Evolutionary conservation across 768 basidiomycete genomes (phyloP).

Genomic region (Austroboletus eburneus): DNA sequence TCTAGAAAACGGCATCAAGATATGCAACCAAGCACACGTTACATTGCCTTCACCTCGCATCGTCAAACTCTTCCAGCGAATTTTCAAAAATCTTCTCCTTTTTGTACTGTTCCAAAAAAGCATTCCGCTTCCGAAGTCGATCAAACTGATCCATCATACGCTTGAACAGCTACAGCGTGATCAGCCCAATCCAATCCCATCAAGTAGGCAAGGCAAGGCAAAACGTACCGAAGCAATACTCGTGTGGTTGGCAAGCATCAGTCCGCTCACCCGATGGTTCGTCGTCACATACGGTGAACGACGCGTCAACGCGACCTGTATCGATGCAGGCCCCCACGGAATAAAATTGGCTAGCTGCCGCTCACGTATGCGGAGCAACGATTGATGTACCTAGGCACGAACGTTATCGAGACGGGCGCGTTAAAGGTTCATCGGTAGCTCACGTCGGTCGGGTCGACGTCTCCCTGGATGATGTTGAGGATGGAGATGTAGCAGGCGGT

Average conservation of each 20-base stretch:
- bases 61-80: slow-evolving; percentile 93
- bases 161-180: slow-evolving; percentile 71
- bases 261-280: slow-evolving; percentile 91
- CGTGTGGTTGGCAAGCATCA: slow-evolving; percentile 99
- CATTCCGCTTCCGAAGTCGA: slow-evolving; percentile 78
- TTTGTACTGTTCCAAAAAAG: slow-evolving; percentile 97
- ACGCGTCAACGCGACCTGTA: slow-evolving; percentile 93
- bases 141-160: slow-evolving; percentile 97
- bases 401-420: background rate
- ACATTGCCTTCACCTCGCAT: slow-evolving; percentile 66
- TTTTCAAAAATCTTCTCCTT: slow-evolving; percentile 95
- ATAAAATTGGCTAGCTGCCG: slow-evolving; percentile 96
- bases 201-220: background rate
- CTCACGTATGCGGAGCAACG: slow-evolving; percentile 92
- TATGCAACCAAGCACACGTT: background rate
- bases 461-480: slow-evolving; percentile 97
- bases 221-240: slow-evolving; percentile 85
- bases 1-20: slow-evolving; percentile 36
- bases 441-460: slow-evolving; percentile 97
- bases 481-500: slow-evolving; percentile 96
- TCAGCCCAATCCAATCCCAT: background rate
- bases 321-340: slow-evolving; percentile 98
- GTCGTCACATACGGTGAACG: slow-evolving; percentile 84
- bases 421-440: slow-evolving; percentile 1
- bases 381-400: slow-evolving; percentile 85